Evolutionary conservation across 2,329 filamentous ascomycete genomes (phyloP).

Genomic region (Keithomyces neogunnii): DNA sequence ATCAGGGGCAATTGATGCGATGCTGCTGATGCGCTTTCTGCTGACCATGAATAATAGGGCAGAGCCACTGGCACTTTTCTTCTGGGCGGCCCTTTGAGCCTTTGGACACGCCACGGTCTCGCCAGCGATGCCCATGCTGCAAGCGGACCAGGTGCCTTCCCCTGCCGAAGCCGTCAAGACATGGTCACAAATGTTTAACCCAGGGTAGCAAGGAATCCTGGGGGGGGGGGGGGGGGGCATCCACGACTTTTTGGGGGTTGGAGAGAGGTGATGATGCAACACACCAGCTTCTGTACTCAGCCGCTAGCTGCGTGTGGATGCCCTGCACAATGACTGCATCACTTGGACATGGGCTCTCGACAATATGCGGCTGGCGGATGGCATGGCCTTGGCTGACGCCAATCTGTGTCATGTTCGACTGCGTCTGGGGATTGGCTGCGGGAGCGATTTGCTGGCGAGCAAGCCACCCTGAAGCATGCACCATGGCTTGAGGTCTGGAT

Average conservation of each 20-base stretch:
- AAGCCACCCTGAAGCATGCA: not conserved
- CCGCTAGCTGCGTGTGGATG: not conserved
- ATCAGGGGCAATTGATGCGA: no score
- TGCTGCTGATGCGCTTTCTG: no score
- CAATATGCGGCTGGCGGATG: not conserved
- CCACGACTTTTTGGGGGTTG: not conserved
- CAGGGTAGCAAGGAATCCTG: no score
- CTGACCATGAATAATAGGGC: no score
- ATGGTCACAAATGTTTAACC: no score
- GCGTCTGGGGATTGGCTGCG: not conserved
- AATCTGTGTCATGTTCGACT: not conserved
- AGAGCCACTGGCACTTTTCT: no score
- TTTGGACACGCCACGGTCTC: no score
- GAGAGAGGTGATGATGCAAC: not conserved
- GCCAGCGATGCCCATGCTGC: no score
- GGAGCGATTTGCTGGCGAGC: not conserved
- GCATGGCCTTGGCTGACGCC: not conserved
- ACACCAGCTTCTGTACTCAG: not conserved
- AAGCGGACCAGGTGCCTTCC: not conserved
- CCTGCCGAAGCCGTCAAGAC: not conserved
- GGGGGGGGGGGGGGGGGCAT: no score
- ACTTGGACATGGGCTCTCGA: not conserved
- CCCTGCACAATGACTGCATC: slow-evolving; percentile 4
- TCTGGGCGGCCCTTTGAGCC: no score
- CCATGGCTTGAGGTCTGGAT: not conserved